phyloP scores from a whole-genome alignment of 768 basidiomycete species.

The Lentinula lateritia region DNA sequence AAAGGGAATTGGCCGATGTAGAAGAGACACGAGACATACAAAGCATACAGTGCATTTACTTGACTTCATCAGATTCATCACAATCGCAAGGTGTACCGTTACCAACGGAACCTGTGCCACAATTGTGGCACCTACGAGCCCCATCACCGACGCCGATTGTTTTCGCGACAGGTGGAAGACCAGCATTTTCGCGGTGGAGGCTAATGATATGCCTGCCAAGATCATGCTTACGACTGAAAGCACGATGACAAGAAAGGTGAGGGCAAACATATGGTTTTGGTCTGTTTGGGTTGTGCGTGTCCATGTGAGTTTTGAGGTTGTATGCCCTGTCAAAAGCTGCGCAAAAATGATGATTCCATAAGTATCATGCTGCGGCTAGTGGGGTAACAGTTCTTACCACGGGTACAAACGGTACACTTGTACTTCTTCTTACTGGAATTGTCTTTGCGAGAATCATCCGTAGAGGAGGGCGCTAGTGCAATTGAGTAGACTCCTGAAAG shows the following conservation, averaged over 20 bases:
- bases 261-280: conserved; percentile 87
- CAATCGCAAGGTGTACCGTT: conserved; percentile 52
- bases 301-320: conserved; percentile 22
- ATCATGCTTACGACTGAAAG: conserved; percentile 96
- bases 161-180: conserved; percentile 32
- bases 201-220: conserved; percentile 84
- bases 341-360: conserved; percentile 7
- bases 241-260: conserved; percentile 78
- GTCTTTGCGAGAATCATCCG: conserved; percentile 39
- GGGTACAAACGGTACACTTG: conserved; percentile 66
- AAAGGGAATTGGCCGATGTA: conserved; percentile 7
- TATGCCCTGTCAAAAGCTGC: conserved; percentile 6
- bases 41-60: conserved; percentile 31
- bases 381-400: conserved; percentile 40
- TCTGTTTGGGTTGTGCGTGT: conserved; percentile 90
- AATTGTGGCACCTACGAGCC: conserved; percentile 66
- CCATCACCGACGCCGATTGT: conserved; percentile 65
- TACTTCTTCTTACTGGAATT: conserved; percentile 79
- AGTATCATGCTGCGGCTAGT: conserved; percentile 1
- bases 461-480: conserved; percentile 28
- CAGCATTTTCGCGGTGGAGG: conserved; percentile 70
- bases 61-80: conserved; percentile 39
- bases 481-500: conserved; percentile 40
- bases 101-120: conserved; percentile 66
- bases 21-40: conserved; percentile 1